Conservation (phyloP, 1,139 yeast species). For the Zygosaccharomyces sapae region DNA sequence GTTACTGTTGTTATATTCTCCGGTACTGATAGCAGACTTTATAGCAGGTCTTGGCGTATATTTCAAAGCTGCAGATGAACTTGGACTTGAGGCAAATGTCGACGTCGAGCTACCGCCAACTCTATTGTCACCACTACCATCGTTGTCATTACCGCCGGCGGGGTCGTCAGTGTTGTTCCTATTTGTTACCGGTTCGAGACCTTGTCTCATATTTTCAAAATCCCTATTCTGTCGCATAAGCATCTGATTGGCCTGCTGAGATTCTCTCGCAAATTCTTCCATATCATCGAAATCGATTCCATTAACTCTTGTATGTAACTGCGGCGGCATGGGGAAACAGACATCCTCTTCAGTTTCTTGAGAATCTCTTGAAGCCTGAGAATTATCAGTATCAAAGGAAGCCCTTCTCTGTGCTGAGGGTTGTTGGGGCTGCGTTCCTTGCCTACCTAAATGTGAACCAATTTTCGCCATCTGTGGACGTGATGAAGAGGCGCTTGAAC, state of each 20-base stretch:
- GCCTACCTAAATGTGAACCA: slow-evolving; percentile 3
- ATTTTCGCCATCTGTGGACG: neutral
- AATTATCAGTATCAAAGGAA: slow-evolving; percentile 58
- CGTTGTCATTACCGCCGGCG: slow-evolving; percentile 3
- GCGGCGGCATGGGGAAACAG: slow-evolving; percentile 88
- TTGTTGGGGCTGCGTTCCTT: neutral
- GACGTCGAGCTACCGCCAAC: slow-evolving; percentile 30
- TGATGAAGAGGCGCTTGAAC: slow-evolving; percentile 2
- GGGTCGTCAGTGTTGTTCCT: slow-evolving; percentile 1
- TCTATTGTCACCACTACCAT: neutral
- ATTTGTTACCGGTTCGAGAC: slow-evolving; percentile 4
- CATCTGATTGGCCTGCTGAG: slow-evolving; percentile 28
- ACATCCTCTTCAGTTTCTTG: slow-evolving; percentile 96
- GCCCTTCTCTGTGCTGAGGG: slow-evolving; percentile 23
- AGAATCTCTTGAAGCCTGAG: slow-evolving; percentile 67
- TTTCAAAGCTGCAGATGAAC: slow-evolving; percentile 52
- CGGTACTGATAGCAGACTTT: slow-evolving; percentile 11
- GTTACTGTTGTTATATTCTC: slow-evolving; percentile 11
- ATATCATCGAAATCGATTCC: slow-evolving; percentile 78
- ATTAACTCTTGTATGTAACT: slow-evolving; percentile 52
- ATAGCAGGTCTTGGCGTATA: slow-evolving; percentile 41
- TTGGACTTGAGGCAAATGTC: slow-evolving; percentile 23
- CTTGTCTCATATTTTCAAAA: slow-evolving; percentile 19
- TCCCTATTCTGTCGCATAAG: slow-evolving; percentile 9
- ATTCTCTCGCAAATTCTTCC: slow-evolving; percentile 64